Evolutionary conservation across 176 grass and related monocot genomes (phyloP).

Genomic region (Dendrocalamus sinicus): DNA sequence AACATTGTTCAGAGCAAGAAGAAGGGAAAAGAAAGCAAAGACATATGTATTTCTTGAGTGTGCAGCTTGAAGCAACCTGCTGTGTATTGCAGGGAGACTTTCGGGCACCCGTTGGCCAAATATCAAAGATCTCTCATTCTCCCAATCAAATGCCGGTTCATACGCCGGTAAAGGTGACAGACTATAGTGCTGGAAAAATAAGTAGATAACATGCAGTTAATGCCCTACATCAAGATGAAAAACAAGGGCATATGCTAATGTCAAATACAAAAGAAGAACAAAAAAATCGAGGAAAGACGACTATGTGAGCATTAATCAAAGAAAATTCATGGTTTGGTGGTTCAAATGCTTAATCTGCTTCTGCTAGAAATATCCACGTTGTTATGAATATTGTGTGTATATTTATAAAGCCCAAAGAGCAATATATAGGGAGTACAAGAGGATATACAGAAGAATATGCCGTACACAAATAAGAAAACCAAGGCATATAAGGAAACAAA

Average conservation of each 20-base stretch:
- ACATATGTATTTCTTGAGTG: slow-evolving; percentile 15
- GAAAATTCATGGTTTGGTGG: background rate
- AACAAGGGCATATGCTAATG: slow-evolving; percentile 9
- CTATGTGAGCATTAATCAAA: background rate
- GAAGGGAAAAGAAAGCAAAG: slow-evolving; percentile 18
- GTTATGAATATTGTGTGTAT: too few relatives aligned
- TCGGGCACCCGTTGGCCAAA: slow-evolving; percentile 92
- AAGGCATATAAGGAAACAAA: too few relatives aligned
- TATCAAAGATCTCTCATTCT: slow-evolving; percentile 96
- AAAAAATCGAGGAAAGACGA: background rate
- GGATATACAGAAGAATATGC: too few relatives aligned
- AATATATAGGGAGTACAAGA: too few relatives aligned
- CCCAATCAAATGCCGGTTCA: slow-evolving; percentile 99
- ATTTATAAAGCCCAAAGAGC: too few relatives aligned
- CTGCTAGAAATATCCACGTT: slow-evolving; percentile 22
- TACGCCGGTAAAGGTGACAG: slow-evolving; percentile 88
- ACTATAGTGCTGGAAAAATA: slow-evolving; percentile 78
- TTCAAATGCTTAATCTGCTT: slow-evolving; percentile 39
- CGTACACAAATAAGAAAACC: too few relatives aligned
- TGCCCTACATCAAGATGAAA: slow-evolving; percentile 29
- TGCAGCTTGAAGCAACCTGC: slow-evolving; percentile 67
- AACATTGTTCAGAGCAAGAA: slow-evolving; percentile 18
- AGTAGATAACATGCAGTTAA: slow-evolving; percentile 32
- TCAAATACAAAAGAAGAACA: slow-evolving; percentile 20
- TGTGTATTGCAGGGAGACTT: slow-evolving; percentile 69